Evolutionary conservation across 192 early-diverging fungal species (phyloP), one percentile per base, ranked within the genome.

Genomic region (Coemansia sp.): DNA sequence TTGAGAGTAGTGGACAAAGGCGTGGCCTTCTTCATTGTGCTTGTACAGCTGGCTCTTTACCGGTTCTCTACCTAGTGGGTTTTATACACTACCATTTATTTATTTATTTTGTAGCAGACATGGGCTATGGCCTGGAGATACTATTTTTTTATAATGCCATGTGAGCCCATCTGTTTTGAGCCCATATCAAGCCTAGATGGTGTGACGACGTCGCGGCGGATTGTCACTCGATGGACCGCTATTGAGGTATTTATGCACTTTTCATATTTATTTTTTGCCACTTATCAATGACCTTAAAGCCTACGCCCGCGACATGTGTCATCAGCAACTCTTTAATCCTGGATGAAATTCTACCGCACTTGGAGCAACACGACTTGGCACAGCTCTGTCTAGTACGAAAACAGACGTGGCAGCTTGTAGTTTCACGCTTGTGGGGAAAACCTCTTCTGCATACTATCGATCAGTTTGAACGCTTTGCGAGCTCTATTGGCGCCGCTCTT

Each of bases 321-420:
- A 29, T 55, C 51, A 55, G 51, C 59, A 61, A 61, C 59, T 9
- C 59, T 25, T 25, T 61, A 17, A 61, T 61, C 6, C 29, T 61
- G 34, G 36, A 21, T 36, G 12, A 17, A 17, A 38, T 61, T 10
- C 10, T 61, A 3, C 5, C 17, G 25, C 36, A 61, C 36, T 10
- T 37, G 59, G 51, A 55, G 5, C 51, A 29, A 14, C 23, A 55
- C 1, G 51, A 27, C 31, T 67, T 73, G 64, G 45, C 27, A 5
- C 17, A 44, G 34, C 11, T 67, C 4, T 53, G 66, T 15, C 45
- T 50, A 2, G 42, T 41, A 8, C 9, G 27, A 59, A 67, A 67
- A 19, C 64, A 65, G 29, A 61, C 58, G 27, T 73, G 72, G 72
- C 10, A 46, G 23, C 67, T 67, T 50, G 68, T 64, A 3, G 48